phyloP scores from a whole-genome alignment of 139 green algal species.

The Pleodorina starrii region DNA sequence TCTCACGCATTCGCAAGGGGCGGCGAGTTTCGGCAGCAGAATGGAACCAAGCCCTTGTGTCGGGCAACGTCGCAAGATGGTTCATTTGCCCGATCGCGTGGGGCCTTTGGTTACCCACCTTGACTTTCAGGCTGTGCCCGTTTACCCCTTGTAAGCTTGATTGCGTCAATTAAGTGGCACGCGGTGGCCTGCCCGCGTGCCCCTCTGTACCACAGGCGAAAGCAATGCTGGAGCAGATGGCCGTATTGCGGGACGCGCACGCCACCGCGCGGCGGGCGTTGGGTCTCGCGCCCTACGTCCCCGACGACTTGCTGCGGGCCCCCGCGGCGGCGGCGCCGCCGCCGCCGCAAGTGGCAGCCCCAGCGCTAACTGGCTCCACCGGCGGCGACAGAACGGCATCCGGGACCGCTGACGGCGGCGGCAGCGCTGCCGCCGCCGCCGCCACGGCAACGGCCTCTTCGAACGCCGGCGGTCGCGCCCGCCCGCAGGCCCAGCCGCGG shows the following conservation, averaged over 20 bases:
- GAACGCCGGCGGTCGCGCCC: not conserved
- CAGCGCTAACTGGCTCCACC: not conserved
- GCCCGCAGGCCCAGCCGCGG: not conserved
- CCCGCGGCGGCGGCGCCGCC: not conserved
- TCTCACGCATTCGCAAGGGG: no score
- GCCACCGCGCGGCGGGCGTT: not conserved
- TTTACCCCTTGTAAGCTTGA: no score
- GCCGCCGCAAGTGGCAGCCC: not conserved
- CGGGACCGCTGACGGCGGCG: not conserved
- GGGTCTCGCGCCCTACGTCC: not conserved
- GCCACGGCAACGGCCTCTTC: not conserved
- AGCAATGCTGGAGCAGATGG: conserved; percentile 14
- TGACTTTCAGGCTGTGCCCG: no score
- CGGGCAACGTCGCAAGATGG: no score
- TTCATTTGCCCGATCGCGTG: no score
- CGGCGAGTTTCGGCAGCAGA: no score
- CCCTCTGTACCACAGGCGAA: conserved; percentile 14
- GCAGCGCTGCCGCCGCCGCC: not conserved
- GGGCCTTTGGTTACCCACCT: no score
- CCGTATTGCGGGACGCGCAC: not conserved
- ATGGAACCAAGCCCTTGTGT: no score
- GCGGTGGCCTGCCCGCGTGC: no score
- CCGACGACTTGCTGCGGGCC: conserved; percentile 24
- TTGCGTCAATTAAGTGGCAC: no score
- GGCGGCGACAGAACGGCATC: not conserved